Conservation (phyloP, 257 asterid species). For the Penstemon davidsonii region DNA sequence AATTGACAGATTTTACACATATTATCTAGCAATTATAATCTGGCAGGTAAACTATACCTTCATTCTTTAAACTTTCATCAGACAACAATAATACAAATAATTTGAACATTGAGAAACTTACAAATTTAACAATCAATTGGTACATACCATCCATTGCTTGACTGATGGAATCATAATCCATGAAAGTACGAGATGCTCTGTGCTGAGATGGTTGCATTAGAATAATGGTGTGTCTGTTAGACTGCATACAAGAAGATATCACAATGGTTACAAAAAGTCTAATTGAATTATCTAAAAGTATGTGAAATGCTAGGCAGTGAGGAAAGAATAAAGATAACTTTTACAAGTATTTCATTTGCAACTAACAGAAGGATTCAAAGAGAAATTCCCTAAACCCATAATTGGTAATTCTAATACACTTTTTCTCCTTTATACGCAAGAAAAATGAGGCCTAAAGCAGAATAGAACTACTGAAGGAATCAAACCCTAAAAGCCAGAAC, state of each 20-base stretch:
- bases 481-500: too few relatives aligned
- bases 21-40: background rate
- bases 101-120: background rate
- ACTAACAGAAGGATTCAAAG: too few relatives aligned
- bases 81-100: background rate
- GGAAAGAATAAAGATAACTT: too few relatives aligned
- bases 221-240: conserved; percentile 83
- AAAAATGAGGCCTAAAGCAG: too few relatives aligned
- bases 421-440: too few relatives aligned
- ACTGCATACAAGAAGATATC: conserved; percentile 50
- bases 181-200: conserved; percentile 90
- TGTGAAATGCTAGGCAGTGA: too few relatives aligned
- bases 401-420: too few relatives aligned
- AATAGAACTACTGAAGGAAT: too few relatives aligned
- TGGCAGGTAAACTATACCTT: background rate
- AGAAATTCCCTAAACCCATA: too few relatives aligned
- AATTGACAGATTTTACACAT: background rate
- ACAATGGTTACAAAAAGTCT: background rate
- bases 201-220: conserved; percentile 83
- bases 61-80: background rate
- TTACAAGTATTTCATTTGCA: too few relatives aligned
- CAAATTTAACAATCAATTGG: background rate
- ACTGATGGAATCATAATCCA: conserved; percentile 80
- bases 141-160: conserved; percentile 92
- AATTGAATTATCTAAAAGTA: background rate